phyloP scores from a whole-genome alignment of 805 yeast genomes.

The Clavispora carvajalis region DNA sequence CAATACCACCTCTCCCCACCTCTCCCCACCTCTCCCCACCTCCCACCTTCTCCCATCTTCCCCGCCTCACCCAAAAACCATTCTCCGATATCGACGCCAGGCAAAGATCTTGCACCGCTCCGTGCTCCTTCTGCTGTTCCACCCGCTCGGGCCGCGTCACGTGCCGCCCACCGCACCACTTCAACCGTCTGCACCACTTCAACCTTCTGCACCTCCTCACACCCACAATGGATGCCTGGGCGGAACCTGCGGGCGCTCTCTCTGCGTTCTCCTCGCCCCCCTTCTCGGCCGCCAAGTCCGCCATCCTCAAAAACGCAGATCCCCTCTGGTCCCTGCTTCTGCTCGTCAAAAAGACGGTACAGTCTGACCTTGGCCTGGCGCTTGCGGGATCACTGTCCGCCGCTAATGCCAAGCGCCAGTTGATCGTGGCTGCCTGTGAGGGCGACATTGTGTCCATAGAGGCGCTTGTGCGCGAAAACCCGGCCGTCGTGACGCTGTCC shows the following conservation, averaged over 20 bases:
- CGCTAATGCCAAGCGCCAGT: slow-evolving; percentile 15
- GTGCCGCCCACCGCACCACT: background rate
- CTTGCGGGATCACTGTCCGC: background rate
- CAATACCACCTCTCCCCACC: too few relatives aligned
- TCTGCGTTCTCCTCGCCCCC: background rate
- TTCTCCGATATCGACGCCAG: background rate
- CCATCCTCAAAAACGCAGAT: background rate
- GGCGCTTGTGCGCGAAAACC: slow-evolving; percentile 17
- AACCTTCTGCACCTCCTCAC: background rate
- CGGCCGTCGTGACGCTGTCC: slow-evolving; percentile 17
- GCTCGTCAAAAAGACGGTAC: background rate
- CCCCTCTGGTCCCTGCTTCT: slow-evolving; percentile 2
- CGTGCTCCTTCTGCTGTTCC: too few relatives aligned
- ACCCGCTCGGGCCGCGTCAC: background rate
- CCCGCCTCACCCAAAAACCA: too few relatives aligned
- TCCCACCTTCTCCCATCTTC: too few relatives aligned
- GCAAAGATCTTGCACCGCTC: too few relatives aligned
- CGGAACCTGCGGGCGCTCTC: background rate
- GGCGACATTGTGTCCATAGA: slow-evolving; percentile 35
- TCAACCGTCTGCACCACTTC: background rate
- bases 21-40: too few relatives aligned
- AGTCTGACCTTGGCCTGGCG: background rate
- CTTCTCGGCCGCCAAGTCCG: background rate
- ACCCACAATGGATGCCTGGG: slow-evolving; percentile 4
- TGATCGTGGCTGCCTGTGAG: slow-evolving; percentile 30